Evolutionary conservation across 169 alveolate genomes (phyloP), one percentile per base, ranked within the genome.

Genomic region (Besnoitia besnoiti): DNA sequence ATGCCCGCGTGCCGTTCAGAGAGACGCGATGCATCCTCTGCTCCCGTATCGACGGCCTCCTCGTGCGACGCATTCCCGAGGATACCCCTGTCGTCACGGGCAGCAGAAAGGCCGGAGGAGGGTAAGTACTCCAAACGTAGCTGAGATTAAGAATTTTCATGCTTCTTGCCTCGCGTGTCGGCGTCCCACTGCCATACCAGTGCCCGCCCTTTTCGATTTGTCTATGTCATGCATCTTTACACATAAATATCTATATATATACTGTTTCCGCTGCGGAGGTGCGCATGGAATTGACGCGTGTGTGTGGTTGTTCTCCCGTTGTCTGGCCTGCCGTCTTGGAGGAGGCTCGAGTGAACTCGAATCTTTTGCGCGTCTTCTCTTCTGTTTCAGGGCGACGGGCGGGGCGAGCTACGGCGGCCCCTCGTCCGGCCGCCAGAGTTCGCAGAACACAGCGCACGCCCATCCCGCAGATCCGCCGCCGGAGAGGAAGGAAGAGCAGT

Each of bases 21-120:
- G 40, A 61, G 5, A 61, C 67, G 30, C 82, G 91, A 27, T 87
- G 91, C 51, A 73, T 87, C 19, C 91, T 87, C 62, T 87, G 91
- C 91, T 51, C 82, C 67, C 67, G 91, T 16, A 62, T 59, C 19
- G 91, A 87, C 85, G 91, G 91, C 59, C 85, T 87, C 30, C 91
- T 87, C 2, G 82, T 87, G 27, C 82, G 82, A n/a, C 39, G 82
- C 16, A 73, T 73, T n/a, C 82, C 46, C 46, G 82, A 73, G 24
- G 82, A 73, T 8, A 73, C 39, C 27, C 47, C 82, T 16, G n/a
- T 19, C 44, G 39, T 73, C 46, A 21, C 39, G n/a, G n/a, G 44
- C 10, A 33, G n/a, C 76, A 7, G 30, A 30, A 33, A 35, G 12
- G 0, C 80, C 19, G 42, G 39, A 8, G 10, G 62, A 10, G 80